Evolutionary conservation across 805 yeast species (phyloP).

Genomic region (Saitoella complicata): DNA sequence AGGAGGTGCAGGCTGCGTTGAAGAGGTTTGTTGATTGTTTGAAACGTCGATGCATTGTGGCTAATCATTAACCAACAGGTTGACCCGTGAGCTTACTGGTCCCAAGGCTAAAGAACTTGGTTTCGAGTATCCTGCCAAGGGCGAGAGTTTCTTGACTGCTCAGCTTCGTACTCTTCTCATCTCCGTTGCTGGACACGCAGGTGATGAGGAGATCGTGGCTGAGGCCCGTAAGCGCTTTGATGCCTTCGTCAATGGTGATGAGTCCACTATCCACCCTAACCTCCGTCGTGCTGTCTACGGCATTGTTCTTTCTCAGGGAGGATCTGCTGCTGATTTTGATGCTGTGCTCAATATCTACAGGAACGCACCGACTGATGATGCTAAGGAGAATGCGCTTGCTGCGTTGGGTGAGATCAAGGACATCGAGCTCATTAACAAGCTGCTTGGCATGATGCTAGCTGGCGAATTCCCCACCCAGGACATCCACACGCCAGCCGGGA

Average conservation of each 20-base stretch:
- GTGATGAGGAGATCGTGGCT: slow-evolving; percentile 31
- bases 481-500: slow-evolving; percentile 32
- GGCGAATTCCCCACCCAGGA: slow-evolving; percentile 36
- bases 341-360: slow-evolving; percentile 31
- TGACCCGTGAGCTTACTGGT: slow-evolving; percentile 33
- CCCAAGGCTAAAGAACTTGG: slow-evolving; percentile 38
- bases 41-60: no score
- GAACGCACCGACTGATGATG: slow-evolving; percentile 38
- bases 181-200: slow-evolving; percentile 39
- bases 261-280: slow-evolving; percentile 33
- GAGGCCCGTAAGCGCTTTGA: slow-evolving; percentile 26
- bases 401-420: slow-evolving; percentile 36
- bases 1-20: slow-evolving; percentile 30
- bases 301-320: slow-evolving; percentile 26
- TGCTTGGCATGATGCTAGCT: slow-evolving; percentile 28
- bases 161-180: slow-evolving; percentile 49
- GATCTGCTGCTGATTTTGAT: slow-evolving; percentile 22
- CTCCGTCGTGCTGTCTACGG: slow-evolving; percentile 30
- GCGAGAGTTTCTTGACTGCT: slow-evolving; percentile 42
- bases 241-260: slow-evolving; percentile 29
- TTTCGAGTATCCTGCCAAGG: slow-evolving; percentile 34
- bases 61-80: no score
- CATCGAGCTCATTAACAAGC: slow-evolving; percentile 22
- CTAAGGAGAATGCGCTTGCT: slow-evolving; percentile 37
- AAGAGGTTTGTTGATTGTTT: slow-evolving; percentile 24